Evolutionary conservation across 306 rosid genomes (phyloP).

Genomic region (Hippophae rhamnoides): DNA sequence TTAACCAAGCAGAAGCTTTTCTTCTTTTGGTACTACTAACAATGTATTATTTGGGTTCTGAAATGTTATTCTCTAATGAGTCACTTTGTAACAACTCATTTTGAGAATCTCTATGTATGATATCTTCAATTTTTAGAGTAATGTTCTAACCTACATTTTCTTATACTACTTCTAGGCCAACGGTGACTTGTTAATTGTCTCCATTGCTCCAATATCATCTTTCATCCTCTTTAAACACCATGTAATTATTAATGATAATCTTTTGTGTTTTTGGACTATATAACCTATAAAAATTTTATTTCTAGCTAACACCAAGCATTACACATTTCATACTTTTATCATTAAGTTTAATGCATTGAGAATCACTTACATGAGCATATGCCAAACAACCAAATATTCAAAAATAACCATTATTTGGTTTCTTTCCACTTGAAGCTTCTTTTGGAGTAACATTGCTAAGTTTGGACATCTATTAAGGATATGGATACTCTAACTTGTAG

Average conservation of each 20-base stretch:
- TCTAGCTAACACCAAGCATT: not conserved
- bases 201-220: not conserved
- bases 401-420: not conserved
- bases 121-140: too few relatives aligned
- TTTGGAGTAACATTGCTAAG: not conserved
- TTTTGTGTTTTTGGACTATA: not conserved
- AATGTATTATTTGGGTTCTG: not conserved
- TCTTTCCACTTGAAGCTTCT: not conserved
- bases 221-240: not conserved
- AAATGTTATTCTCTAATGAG: not conserved
- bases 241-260: not conserved
- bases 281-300: not conserved
- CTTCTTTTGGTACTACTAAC: not conserved
- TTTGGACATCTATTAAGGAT: not conserved
- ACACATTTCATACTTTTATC: not conserved
- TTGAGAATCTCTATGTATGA: too few relatives aligned
- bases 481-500: not conserved
- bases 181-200: not conserved
- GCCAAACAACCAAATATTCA: not conserved
- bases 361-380: not conserved
- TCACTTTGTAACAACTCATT: too few relatives aligned
- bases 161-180: not conserved
- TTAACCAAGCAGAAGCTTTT: not conserved
- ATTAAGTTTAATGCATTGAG: not conserved
- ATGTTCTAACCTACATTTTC: not conserved